Base-by-base conservation (phyloP, 2,329 filamentous ascomycete genomes). In the Coleophoma cylindrospora region DNA sequence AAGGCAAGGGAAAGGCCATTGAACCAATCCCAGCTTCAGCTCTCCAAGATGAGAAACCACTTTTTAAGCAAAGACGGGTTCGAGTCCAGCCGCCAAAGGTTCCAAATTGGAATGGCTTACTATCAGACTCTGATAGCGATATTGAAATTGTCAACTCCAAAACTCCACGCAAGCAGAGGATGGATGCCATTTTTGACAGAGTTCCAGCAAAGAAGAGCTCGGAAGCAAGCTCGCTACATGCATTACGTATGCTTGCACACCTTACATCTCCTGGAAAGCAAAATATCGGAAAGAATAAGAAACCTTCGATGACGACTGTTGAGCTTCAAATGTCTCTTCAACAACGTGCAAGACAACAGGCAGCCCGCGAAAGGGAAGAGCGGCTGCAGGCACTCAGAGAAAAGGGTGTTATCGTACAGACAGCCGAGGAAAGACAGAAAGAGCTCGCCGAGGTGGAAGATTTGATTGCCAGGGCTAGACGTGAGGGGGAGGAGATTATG, bases 361-460 rank as follows among this genome's bases (percentile, higher is more conserved):
- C 91, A 41, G 83, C 83, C 53, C 69, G 80, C 40, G 90, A 94
- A 65, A 84, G 89, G 48, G 81, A 89, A 52, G 84, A 89, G 57
- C 86, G 86, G 49, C 77, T 97, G 17, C 83, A 89, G 50, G 78
- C 84, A 58, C 77, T 99, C 38, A 83, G 81, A 61, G 84, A 86
- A 11, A 90, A 87, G 67, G 94, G 94, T 8, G 78, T 96, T 22
- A 73, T 86, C 21, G 75, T 97, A 15, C 86, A 91, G 66, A 96
- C 89, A 0, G 82, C 85, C 2, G 92, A 96, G 67, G 91, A 99
- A 66, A 83, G 89, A 17, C 87, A 91, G 63, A 81, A 82, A 34
- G 87, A 95, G 64, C 82, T 90, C 66, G 83, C 87, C 50, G 83
- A 91, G 52, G 83, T 96, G 12, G 94, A 97, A 59, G 87, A 96